Percentiles rank a stretch among this genome's conserved stretches.
Conservation (phyloP, 371 early-diverging fungal genomes). For the Mucor racemosus region DNA sequence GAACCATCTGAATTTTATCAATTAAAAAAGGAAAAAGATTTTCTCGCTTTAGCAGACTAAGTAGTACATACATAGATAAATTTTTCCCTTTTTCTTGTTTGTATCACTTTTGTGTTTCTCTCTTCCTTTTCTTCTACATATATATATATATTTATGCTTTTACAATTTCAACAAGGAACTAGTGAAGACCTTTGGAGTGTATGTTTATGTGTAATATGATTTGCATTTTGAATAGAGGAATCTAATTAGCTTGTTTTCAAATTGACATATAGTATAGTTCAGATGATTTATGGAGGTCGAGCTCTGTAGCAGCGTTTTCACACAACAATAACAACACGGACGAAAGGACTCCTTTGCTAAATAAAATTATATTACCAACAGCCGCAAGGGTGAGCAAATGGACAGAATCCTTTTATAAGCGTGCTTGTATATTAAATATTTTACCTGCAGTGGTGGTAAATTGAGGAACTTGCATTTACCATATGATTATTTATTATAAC, state of each 20-base stretch:
- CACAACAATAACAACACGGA: constrained; percentile 19
- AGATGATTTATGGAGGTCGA: constrained; percentile 35
- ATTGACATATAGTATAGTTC: constrained; percentile 21
- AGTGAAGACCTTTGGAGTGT: constrained; percentile 39
- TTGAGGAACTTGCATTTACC: neutral
- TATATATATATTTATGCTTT: constrained; percentile 19
- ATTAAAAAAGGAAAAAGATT: neutral
- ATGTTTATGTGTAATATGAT: neutral
- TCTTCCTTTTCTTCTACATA: neutral
- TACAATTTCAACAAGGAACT: constrained; percentile 37
- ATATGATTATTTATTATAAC: neutral
- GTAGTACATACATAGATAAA: neutral
- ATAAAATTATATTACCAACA: constrained; percentile 43
- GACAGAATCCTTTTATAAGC: constrained; percentile 54
- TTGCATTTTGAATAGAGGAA: neutral
- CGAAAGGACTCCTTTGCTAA: constrained; percentile 47
- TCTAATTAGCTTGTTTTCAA: neutral
- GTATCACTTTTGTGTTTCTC: neutral
- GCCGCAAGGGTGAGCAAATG: constrained; percentile 46
- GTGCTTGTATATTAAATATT: constrained; percentile 41
- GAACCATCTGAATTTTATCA: too few species aligned
- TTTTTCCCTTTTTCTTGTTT: neutral
- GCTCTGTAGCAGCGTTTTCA: constrained; percentile 15
- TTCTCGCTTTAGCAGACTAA: neutral
- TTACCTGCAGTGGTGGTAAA: constrained; percentile 52